Evolutionary conservation across 2,329 filamentous ascomycete genomes (phyloP), one percentile per base, ranked within the genome.

Genomic region (Gyromitra esculenta): DNA sequence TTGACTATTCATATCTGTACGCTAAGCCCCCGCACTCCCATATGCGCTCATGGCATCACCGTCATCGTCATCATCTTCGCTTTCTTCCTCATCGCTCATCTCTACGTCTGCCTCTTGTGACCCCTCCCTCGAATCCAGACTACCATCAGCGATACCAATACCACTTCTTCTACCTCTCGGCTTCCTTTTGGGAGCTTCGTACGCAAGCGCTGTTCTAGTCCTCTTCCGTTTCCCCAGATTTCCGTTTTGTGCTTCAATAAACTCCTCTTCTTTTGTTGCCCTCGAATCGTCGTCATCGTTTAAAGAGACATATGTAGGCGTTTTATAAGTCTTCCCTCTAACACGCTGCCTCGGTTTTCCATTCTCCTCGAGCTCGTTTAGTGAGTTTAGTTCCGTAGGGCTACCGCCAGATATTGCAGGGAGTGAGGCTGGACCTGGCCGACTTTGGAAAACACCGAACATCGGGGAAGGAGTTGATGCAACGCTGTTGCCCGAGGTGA

Each of bases 111-210:
- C 83, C 91, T 89, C 82, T 81, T 91, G 45, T 90, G 88, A 8
- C 89, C 89, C 3, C 83, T 91, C 80, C 87, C 90, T 78, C 91
- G 89, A 89, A 90, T 91, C 82, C 91, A 89, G 64, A 91, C 91
- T 81, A 87, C 91, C 11, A 91, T 91, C 82, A 91, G 91, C 80
- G 85, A 91, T 18, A 91, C 91, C 85, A 89, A 87, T 78, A 84
- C 91, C 75, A 91, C 87, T 86, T 70, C 87, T 91, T 59, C 89
- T 87, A 18, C 85, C 91, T 79, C 84, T 91, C 80, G 89, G 89
- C 18, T 91, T 91, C 82, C 87, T 91, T 7, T 85, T 91, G 79
- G 90, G 90, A 82, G 90, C 91, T 82, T 89, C 89, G 0, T 91
- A 91, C 81, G 89, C 77, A 71, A 77, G 65, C 45, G 75, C 70